Conservation (phyloP, 805 yeast genomes). For the Kluyveromyces dobzhanskii region DNA sequence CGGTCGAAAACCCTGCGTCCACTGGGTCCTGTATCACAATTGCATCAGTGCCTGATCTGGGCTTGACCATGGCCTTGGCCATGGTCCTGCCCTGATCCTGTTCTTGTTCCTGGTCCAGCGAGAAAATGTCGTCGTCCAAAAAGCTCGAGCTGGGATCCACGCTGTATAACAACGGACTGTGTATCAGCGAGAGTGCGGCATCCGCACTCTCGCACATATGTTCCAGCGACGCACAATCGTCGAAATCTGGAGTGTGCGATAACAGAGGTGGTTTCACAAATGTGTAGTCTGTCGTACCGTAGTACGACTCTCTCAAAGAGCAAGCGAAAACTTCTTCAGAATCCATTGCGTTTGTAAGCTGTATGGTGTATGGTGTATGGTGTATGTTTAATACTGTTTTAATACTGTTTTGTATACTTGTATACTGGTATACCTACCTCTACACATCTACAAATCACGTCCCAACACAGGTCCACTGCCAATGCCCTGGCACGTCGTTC, state of each 20-base stretch:
- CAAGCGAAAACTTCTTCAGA: slow-evolving; percentile 4
- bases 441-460: too few relatives aligned
- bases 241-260: slow-evolving; percentile 6
- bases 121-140: slow-evolving; percentile 1
- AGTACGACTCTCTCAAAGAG: slow-evolving; percentile 3
- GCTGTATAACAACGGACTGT: slow-evolving; percentile 7
- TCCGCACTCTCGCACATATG: background rate
- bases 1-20: slow-evolving; percentile 16
- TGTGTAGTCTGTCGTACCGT: background rate
- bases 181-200: too few relatives aligned
- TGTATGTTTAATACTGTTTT: too few relatives aligned
- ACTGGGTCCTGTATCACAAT: slow-evolving; percentile 1
- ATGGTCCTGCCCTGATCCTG: background rate
- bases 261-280: slow-evolving; percentile 5
- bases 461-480: too few relatives aligned
- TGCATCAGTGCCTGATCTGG: too few relatives aligned
- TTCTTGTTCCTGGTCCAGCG: slow-evolving; percentile 3
- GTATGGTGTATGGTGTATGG: too few relatives aligned
- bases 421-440: too few relatives aligned
- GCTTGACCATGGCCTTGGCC: too few relatives aligned
- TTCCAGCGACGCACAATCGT: background rate
- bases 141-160: slow-evolving; percentile 3
- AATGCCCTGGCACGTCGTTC: too few relatives aligned
- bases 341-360: too few relatives aligned
- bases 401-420: too few relatives aligned